A percentile compares a stretch with the other conserved stretches of the same genome.
Evolutionary conservation across 768 basidiomycete species (phyloP).

Genomic region (Cytidiella melzeri): DNA sequence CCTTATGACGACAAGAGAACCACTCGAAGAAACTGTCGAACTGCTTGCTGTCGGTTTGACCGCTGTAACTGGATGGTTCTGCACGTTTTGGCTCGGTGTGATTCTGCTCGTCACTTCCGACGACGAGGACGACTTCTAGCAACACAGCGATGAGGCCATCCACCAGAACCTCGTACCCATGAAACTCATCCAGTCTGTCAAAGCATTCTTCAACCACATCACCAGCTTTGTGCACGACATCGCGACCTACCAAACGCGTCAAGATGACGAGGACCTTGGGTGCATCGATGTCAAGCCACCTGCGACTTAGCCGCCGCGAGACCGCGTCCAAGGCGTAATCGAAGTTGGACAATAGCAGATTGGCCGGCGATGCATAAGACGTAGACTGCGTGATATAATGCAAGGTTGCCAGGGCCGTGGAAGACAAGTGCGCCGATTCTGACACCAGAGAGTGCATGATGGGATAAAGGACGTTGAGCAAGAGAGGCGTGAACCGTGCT

Average conservation of each 20-base stretch:
- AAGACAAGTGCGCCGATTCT: conserved; percentile 54
- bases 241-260: conserved; percentile 79
- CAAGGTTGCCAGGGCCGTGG: conserved; percentile 73
- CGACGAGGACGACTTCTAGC: conserved; percentile 74
- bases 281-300: conserved; percentile 82
- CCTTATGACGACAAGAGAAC: conserved; percentile 46
- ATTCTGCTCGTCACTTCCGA: conserved; percentile 50
- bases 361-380: conserved; percentile 85
- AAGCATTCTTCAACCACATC: conserved; percentile 98
- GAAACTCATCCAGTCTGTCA: conserved; percentile 91
- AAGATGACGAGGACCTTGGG: conserved; percentile 84
- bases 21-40: conserved; percentile 59
- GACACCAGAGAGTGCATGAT: conserved; percentile 84
- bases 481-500: conserved; percentile 60
- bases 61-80: conserved; percentile 1
- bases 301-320: conserved; percentile 71
- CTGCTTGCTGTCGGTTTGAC: conserved; percentile 18
- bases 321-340: conserved; percentile 94
- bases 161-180: conserved; percentile 84
- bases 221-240: conserved; percentile 82
- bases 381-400: conserved; percentile 63
- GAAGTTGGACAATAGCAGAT: conserved; percentile 88
- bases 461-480: conserved; percentile 80
- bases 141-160: conserved; percentile 86
- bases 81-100: conserved; percentile 10